Evolutionary conservation across 371 early-diverging fungal genomes (phyloP).

Genomic region (Dipsacomyces acuminosporus): DNA sequence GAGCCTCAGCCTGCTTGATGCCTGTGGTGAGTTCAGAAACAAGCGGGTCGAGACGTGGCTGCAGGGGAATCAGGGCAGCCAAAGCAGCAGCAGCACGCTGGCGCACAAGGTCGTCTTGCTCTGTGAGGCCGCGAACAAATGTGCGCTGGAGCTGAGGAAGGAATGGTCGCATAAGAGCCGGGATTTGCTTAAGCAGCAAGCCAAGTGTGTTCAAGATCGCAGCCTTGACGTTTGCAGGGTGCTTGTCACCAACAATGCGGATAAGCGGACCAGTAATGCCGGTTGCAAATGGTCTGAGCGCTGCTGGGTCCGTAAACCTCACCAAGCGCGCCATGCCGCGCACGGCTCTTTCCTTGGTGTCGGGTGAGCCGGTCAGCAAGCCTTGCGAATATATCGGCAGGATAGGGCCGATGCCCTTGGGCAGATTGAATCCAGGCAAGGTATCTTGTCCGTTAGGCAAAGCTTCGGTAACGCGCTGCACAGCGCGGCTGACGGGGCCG

Average conservation of each 20-base stretch:
- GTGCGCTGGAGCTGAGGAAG: slow-evolving; percentile 97
- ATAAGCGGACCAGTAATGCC: slow-evolving; percentile 96
- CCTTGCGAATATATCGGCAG: slow-evolving; percentile 92
- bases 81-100: slow-evolving; percentile 77
- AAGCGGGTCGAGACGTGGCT: slow-evolving; percentile 82
- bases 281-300: slow-evolving; percentile 86
- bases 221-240: slow-evolving; percentile 84
- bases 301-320: slow-evolving; percentile 50
- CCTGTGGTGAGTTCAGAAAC: slow-evolving; percentile 75
- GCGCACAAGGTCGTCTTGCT: slow-evolving; percentile 65
- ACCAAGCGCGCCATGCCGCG: slow-evolving; percentile 59
- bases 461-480: slow-evolving; percentile 47
- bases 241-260: slow-evolving; percentile 94
- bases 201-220: slow-evolving; percentile 82
- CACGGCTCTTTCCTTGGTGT: slow-evolving; percentile 82
- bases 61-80: slow-evolving; percentile 70
- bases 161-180: slow-evolving; percentile 88
- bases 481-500: slow-evolving; percentile 61
- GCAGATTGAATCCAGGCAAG: slow-evolving; percentile 82
- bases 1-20: slow-evolving; percentile 48
- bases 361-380: slow-evolving; percentile 81
- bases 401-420: slow-evolving; percentile 88
- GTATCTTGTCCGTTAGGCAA: slow-evolving; percentile 13
- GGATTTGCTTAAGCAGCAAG: slow-evolving; percentile 74
- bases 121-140: slow-evolving; percentile 86